phyloP scores from a whole-genome alignment of 306 rosid species.

The Inga laurina region DNA sequence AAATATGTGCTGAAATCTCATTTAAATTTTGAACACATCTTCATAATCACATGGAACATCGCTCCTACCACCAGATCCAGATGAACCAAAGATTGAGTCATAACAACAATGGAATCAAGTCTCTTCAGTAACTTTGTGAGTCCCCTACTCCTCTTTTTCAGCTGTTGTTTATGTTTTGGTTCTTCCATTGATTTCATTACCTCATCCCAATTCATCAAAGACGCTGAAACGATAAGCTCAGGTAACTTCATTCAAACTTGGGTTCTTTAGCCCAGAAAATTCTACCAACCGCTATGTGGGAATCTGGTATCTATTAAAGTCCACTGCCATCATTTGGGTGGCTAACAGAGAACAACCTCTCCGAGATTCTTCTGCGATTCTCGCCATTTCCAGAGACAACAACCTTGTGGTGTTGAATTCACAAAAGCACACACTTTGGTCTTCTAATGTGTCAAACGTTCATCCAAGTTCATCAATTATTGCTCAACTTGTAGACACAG shows the following conservation, averaged over 20 bases:
- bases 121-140: too few species aligned
- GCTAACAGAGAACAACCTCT: conserved; percentile 20
- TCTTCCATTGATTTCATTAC: conserved; percentile 10
- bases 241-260: conserved; percentile 20
- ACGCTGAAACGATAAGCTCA: neutral
- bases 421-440: conserved; percentile 28
- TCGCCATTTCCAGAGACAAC: neutral
- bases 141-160: too few species aligned
- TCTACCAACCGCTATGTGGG: conserved; percentile 26
- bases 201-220: conserved; percentile 14
- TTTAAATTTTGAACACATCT: too few species aligned
- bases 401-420: conserved; percentile 18
- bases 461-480: neutral
- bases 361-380: conserved; percentile 1
- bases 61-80: too few species aligned
- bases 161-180: too few species aligned
- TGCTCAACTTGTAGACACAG: conserved; percentile 32
- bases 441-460: conserved; percentile 12
- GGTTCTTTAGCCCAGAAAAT: conserved; percentile 35
- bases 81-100: too few species aligned
- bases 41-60: too few species aligned
- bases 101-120: too few species aligned
- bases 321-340: conserved; percentile 6
- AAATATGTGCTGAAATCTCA: too few species aligned
- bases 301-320: conserved; percentile 22